Conservation (phyloP, 805 yeast genomes). For the Cyberlindnera mississippiensis region DNA sequence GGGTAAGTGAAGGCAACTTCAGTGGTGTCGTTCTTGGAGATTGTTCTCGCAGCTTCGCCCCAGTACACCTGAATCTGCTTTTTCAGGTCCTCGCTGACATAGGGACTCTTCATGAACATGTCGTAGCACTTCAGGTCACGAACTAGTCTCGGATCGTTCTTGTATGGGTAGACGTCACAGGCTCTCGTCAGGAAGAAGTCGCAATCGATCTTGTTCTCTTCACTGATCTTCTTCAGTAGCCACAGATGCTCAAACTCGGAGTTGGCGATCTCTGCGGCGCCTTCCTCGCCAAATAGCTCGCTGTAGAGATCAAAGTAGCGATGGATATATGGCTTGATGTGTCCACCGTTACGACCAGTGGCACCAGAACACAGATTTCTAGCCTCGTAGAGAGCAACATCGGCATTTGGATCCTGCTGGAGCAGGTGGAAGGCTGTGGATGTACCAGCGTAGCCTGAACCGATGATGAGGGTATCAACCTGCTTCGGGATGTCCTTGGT, state of each 20-base stretch:
- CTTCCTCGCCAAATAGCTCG: slow-evolving; percentile 12
- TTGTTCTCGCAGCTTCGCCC: slow-evolving; percentile 41
- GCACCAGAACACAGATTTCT: slow-evolving; percentile 40
- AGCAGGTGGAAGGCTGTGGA: slow-evolving; percentile 35
- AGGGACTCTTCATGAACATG: slow-evolving; percentile 28
- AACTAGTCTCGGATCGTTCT: slow-evolving; percentile 19
- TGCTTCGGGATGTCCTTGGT: slow-evolving; percentile 30
- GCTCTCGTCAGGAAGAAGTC: slow-evolving; percentile 33
- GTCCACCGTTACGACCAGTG: slow-evolving; percentile 49
- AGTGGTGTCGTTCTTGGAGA: slow-evolving; percentile 77
- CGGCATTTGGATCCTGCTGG: slow-evolving; percentile 24
- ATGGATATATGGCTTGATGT: slow-evolving; percentile 35
- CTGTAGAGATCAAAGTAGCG: slow-evolving; percentile 13
- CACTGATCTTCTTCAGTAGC: slow-evolving; percentile 32
- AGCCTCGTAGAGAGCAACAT: slow-evolving; percentile 38
- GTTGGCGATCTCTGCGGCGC: slow-evolving; percentile 35
- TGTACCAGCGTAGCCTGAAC: slow-evolving; percentile 44
- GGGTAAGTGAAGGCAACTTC: slow-evolving; percentile 59
- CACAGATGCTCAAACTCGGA: slow-evolving; percentile 36
- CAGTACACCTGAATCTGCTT: slow-evolving; percentile 30
- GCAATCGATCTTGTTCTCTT: slow-evolving; percentile 35
- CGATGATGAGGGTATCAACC: slow-evolving; percentile 39
- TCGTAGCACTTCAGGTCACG: slow-evolving; percentile 16
- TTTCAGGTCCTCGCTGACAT: slow-evolving; percentile 27
- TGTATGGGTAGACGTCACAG: slow-evolving; percentile 32